phyloP scores from a whole-genome alignment of 805 yeast genomes.

The Wickerhamiella azyma region DNA sequence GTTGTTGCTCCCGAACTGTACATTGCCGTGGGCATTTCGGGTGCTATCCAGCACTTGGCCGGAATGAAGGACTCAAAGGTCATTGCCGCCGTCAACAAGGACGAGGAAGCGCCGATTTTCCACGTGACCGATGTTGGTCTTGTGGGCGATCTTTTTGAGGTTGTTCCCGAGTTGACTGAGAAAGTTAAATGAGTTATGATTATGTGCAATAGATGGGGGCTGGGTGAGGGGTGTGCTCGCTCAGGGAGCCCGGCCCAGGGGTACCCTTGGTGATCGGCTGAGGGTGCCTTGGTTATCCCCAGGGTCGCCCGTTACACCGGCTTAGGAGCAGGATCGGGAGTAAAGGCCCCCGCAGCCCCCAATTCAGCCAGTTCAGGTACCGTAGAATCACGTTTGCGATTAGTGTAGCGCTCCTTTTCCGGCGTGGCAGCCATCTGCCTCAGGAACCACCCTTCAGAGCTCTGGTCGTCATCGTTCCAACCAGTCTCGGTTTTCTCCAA shows the following conservation, averaged over 20 bases:
- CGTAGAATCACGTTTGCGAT: background rate
- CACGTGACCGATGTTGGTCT: conserved; percentile 80
- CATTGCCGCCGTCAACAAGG: conserved; percentile 89
- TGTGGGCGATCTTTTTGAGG: conserved; percentile 75
- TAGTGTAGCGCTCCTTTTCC: background rate
- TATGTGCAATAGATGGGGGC: background rate
- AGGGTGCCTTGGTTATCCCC: too few species aligned
- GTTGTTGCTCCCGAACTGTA: conserved; percentile 94
- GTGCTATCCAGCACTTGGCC: conserved; percentile 96
- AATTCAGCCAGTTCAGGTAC: background rate
- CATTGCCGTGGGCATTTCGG: conserved; percentile 86
- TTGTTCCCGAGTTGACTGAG: conserved; percentile 79
- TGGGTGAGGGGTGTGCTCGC: too few species aligned
- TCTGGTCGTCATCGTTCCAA: conserved; percentile 10
- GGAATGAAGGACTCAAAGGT: conserved; percentile 96
- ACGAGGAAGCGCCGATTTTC: conserved; percentile 87
- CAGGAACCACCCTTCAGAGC: conserved; percentile 19
- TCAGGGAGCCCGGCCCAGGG: too few species aligned
- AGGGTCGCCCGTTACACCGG: too few species aligned
- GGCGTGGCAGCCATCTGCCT: conserved; percentile 6
- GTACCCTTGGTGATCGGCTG: too few species aligned
- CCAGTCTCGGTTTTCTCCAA: background rate
- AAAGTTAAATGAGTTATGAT: conserved; percentile 32
- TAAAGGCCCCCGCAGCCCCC: too few species aligned
- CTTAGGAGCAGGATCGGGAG: too few species aligned